phyloP scores from a whole-genome alignment of 2,329 filamentous ascomycete species.

The Diaporthe citri region DNA sequence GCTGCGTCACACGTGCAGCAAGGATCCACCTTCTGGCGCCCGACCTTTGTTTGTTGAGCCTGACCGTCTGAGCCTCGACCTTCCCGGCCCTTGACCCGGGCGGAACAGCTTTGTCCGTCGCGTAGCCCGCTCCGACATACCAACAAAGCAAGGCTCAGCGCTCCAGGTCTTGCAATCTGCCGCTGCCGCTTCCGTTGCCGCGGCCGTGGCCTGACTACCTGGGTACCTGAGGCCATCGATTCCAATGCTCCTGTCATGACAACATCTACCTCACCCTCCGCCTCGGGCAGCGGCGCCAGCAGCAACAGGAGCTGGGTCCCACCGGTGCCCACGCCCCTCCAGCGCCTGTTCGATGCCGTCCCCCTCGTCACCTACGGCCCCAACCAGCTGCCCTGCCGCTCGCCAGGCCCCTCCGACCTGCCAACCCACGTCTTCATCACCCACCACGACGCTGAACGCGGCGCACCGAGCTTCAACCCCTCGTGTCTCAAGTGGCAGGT shows the following conservation, averaged over 20 bases:
- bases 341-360: constrained; percentile 85
- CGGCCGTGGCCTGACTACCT: neutral
- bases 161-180: neutral
- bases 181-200: neutral
- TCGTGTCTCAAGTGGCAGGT: constrained; percentile 98
- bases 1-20: constrained; percentile 18
- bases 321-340: constrained; percentile 78
- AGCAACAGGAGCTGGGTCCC: constrained; percentile 57
- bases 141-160: constrained; percentile 3
- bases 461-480: constrained; percentile 87
- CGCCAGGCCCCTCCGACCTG: constrained; percentile 56
- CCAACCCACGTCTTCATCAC: constrained; percentile 81
- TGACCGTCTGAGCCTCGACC: neutral
- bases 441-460: constrained; percentile 69
- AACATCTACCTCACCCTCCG: constrained; percentile 11
- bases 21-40: constrained; percentile 2
- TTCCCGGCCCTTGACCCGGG: neutral
- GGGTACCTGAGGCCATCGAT: neutral
- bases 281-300: constrained; percentile 41
- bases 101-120: constrained; percentile 24
- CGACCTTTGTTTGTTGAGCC: neutral
- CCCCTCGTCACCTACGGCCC: constrained; percentile 81
- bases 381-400: constrained; percentile 79
- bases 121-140: constrained; percentile 11
- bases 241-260: constrained; percentile 37